These are phyloP conservation scores for Ogataea pini DNA, from an alignment of 805 yeast genomes.

Conservation along the genomic window DNA sequence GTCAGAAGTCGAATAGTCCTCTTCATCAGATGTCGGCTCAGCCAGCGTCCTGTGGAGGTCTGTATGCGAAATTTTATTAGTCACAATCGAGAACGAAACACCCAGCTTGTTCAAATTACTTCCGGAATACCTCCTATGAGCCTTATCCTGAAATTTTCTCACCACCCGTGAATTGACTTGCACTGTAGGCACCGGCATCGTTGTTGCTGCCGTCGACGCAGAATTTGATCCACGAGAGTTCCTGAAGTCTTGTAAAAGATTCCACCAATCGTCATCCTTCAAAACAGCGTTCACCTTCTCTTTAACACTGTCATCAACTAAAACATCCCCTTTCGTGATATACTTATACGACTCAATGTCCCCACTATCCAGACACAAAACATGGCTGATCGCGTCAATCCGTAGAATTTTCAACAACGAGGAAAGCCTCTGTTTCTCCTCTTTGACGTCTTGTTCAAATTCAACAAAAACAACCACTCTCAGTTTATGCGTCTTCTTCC, in stretches of 20 bases:
- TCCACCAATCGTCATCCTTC: constrained; percentile 85
- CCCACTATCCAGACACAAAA: constrained; percentile 65
- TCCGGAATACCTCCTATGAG: constrained; percentile 48
- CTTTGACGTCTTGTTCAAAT: constrained; percentile 61
- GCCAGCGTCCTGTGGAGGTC: constrained; percentile 30
- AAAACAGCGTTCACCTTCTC: constrained; percentile 39
- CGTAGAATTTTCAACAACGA: constrained; percentile 73
- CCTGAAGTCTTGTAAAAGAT: constrained; percentile 61
- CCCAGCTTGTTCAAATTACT: constrained; percentile 77
- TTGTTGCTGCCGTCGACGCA: background rate
- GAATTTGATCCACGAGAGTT: constrained; percentile 5
- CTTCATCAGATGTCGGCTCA: constrained; percentile 31
- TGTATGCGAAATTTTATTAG: constrained; percentile 47
- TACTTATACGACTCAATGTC: constrained; percentile 65
- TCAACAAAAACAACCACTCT: constrained; percentile 93
- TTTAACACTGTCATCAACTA: constrained; percentile 26
- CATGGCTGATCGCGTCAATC: constrained; percentile 79
- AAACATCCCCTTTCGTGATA: constrained; percentile 67
- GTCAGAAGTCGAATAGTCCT: constrained; percentile 26
- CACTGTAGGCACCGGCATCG: constrained; percentile 18
- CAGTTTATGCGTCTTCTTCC: constrained; percentile 76
- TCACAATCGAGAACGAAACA: constrained; percentile 74
- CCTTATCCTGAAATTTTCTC: constrained; percentile 32
- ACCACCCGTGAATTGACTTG: constrained; percentile 29
- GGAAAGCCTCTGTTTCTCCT: constrained; percentile 63